Evolutionary conservation across 768 basidiomycete genomes (phyloP).

Genomic region (Pholiota microspora): DNA sequence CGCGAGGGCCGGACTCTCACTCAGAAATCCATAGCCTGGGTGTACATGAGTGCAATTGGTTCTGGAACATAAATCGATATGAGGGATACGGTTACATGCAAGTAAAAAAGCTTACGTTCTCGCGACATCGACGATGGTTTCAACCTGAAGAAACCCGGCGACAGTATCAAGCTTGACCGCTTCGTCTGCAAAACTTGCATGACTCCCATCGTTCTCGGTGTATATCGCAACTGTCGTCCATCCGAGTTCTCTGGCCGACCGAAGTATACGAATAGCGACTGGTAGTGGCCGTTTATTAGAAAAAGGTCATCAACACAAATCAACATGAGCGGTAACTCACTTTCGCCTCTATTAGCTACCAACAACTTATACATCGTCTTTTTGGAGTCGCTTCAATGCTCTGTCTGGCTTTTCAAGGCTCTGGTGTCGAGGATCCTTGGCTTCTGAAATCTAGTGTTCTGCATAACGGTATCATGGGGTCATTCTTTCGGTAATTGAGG

Average conservation of each 20-base stretch:
- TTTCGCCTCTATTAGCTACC: constrained; percentile 74
- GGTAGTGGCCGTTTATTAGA: neutral
- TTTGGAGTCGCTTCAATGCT: neutral
- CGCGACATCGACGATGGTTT: constrained; percentile 28
- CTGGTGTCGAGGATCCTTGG: neutral
- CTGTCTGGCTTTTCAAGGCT: neutral
- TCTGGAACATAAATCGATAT: constrained; percentile 15
- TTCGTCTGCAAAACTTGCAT: constrained; percentile 78
- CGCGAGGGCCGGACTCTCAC: constrained; percentile 81
- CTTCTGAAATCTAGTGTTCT: neutral
- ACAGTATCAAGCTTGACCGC: constrained; percentile 84
- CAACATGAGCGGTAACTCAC: constrained; percentile 30
- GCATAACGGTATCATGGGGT: neutral
- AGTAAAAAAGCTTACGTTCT: constrained; percentile 17
- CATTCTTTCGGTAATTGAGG: constrained; percentile 11
- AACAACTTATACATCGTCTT: constrained; percentile 59
- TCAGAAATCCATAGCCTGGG: constrained; percentile 81
- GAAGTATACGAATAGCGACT: constrained; percentile 90
- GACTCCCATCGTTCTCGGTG: constrained; percentile 80
- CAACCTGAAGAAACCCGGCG: constrained; percentile 38
- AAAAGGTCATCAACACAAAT: constrained; percentile 8
- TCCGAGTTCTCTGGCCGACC: constrained; percentile 80
- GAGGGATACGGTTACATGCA: neutral
- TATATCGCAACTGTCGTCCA: constrained; percentile 90
- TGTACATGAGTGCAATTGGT: constrained; percentile 36